Base-by-base conservation (phyloP, 2,329 filamentous ascomycete genomes). In the Apiospora malaysiana region DNA sequence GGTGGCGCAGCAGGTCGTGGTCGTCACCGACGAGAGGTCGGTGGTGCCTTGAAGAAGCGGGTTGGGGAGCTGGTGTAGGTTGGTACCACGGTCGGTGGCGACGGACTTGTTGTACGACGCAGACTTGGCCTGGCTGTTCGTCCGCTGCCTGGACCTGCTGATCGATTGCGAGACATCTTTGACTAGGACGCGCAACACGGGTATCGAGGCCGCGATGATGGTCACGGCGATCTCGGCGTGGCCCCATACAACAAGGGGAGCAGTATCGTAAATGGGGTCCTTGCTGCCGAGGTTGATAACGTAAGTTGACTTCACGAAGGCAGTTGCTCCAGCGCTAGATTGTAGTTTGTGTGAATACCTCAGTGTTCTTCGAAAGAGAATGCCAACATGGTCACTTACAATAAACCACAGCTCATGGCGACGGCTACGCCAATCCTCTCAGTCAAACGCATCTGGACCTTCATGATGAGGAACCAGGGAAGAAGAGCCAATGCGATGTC, bases 141-240 rank as follows among this genome's bases (percentile, higher is more conserved):
- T 59, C 1, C 27, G 51, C 27, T 18, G 6, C 25, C 7, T 21
- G 16, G 51, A 37, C 27, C 27, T 37, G 7, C 32, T 49, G 8
- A 23, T 10, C 63, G 63, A 25, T 16, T 27, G 10, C 23, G 37
- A 43, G 9, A 42, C 79, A 5, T 77, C 75, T 45, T 74, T 75
- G 69, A 79, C 70, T 2, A 79, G 74, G n/a, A 76, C 77, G 1
- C 78, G 77, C 9, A 80, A 70, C n/a, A 80, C 78, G 10, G 79
- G 79, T 32, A 80, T 79, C 4, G 78, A 80, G 47, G 77, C 75
- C 7, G 77, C 79, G 2, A 79, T 73, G 32, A 80, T 77, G 8
- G 78, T 77, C 4, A 72, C 74, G 21, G 75, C 70, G 4, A 76
- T 71, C 70, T 80, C 79, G 16, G 76, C 77, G 0, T 73, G 72